Conservation (phyloP, 345 rosid genomes). For the rapeseed (Brassica napus) region Da-Ae NC_063452.1:63344501-63345000, state of each 20-base stretch:
- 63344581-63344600: constrained; percentile 38
- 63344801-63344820: not conserved
- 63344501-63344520: constrained; percentile 31
- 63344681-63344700: constrained; percentile 40
- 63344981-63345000: too few species aligned
- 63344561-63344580: constrained; percentile 41
- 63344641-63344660: constrained; percentile 39
- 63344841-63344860: not conserved
- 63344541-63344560: constrained; percentile 27
- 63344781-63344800: not conserved
- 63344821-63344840: not conserved
- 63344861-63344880: not conserved
- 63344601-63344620: constrained; percentile 40
- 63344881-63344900: constrained; percentile 25
- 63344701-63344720: constrained; percentile 11
- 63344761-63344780: not conserved
- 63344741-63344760: constrained; percentile 22
- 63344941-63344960: too few species aligned
- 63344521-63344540: not conserved
- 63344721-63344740: constrained; percentile 14
- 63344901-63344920: not conserved
- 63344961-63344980: too few species aligned
- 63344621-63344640: constrained; percentile 21
- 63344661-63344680: constrained; percentile 54
- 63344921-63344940: constrained; percentile 5